These are phyloP conservation scores for Starmera quercuum DNA, from an alignment of 805 yeast genomes.

Conservation along the genomic window DNA sequence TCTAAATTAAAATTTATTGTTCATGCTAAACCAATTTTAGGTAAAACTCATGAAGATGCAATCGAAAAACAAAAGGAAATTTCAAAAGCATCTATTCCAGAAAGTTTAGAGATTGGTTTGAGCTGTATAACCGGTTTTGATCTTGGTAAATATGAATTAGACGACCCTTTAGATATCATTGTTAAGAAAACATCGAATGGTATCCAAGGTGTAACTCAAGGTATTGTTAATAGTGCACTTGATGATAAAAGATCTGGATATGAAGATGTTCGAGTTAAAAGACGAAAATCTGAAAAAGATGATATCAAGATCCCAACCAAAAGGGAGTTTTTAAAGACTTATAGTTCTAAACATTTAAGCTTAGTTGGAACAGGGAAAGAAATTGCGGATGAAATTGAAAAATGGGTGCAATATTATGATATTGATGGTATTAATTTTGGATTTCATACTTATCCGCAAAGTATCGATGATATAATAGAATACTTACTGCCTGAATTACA, in stretches of 20 bases:
- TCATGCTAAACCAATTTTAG: constrained; percentile 26
- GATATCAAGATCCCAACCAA: constrained; percentile 12
- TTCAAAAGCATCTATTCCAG: constrained; percentile 23
- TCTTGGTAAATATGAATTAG: constrained; percentile 24
- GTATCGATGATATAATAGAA: constrained; percentile 31
- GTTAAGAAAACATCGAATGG: neutral
- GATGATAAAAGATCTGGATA: constrained; percentile 19
- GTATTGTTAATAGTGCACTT: constrained; percentile 12
- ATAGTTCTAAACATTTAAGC: constrained; percentile 27
- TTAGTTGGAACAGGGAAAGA: constrained; percentile 24
- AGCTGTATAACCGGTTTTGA: constrained; percentile 36
- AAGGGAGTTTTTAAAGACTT: constrained; percentile 13
- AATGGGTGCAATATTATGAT: constrained; percentile 31
- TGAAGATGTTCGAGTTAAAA: constrained; percentile 8
- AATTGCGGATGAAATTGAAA: constrained; percentile 32
- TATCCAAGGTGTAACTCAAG: constrained; percentile 11
- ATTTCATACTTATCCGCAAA: constrained; percentile 28
- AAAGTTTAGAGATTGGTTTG: constrained; percentile 32
- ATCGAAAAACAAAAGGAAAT: constrained; percentile 21
- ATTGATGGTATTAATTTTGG: constrained; percentile 38
- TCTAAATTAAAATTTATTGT: constrained; percentile 28
- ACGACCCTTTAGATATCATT: constrained; percentile 12
- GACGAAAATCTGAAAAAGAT: constrained; percentile 14
- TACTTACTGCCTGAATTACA: constrained; percentile 30
- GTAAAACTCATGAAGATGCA: constrained; percentile 31